phyloP scores from a whole-genome alignment of 1,284 basidiomycete genomes.

The Marasmius fiardii region DNA sequence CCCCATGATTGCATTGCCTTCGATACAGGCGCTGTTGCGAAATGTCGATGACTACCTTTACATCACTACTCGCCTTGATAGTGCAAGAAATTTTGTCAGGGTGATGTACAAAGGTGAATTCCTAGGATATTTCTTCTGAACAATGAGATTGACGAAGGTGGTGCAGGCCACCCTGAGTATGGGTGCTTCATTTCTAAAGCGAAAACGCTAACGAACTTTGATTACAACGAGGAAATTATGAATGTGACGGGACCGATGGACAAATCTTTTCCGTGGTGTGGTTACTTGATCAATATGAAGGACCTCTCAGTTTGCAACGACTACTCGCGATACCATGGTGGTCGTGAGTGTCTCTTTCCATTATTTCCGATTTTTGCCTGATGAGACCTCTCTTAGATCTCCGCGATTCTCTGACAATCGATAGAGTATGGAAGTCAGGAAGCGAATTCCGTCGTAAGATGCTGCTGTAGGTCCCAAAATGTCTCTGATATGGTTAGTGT shows the following conservation, averaged over 20 bases:
- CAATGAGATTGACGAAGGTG: not conserved
- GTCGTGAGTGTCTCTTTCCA: constrained; percentile 40
- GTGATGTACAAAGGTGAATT: constrained; percentile 73
- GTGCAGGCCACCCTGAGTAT: constrained; percentile 82
- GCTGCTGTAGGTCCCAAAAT: constrained; percentile 51
- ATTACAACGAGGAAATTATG: constrained; percentile 52
- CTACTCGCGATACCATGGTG: constrained; percentile 61
- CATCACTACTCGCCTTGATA: constrained; percentile 66
- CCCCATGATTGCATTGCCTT: constrained; percentile 6
- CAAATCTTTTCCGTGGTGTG: constrained; percentile 88
- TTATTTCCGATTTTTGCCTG: not conserved
- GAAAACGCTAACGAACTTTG: constrained; percentile 90
- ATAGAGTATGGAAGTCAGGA: constrained; percentile 56
- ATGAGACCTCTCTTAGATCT: constrained; percentile 39
- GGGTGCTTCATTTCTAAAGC: constrained; percentile 87
- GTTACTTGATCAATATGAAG: constrained; percentile 71
- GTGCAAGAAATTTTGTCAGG: constrained; percentile 72
- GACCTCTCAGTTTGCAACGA: constrained; percentile 77
- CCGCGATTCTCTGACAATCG: constrained; percentile 62
- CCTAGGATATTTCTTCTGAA: not conserved
- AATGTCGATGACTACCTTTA: constrained; percentile 95
- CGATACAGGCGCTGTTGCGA: constrained; percentile 70
- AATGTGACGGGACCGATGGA: constrained; percentile 50
- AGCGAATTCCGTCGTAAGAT: constrained; percentile 62
- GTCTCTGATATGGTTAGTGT: not conserved